These are phyloP conservation scores for Apiotrichum gracile DNA, from an alignment of 1,284 basidiomycete species.

Conservation along the genomic window DNA sequence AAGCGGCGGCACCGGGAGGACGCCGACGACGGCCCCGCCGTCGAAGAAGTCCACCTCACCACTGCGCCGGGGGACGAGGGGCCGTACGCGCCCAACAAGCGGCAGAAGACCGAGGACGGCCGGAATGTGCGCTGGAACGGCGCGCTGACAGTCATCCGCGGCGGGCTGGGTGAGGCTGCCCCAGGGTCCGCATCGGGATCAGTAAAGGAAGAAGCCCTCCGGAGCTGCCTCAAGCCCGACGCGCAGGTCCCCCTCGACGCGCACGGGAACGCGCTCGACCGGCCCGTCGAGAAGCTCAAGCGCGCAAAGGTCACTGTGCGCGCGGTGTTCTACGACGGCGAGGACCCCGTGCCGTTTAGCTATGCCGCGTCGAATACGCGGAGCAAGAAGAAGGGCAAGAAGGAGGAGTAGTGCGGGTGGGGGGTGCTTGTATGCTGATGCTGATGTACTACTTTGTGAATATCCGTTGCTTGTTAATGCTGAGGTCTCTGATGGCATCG, in stretches of 20 bases:
- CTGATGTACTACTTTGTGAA: too few species aligned
- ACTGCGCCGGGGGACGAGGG: too few species aligned
- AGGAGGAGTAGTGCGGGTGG: too few species aligned
- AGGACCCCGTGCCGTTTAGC: conserved; percentile 44
- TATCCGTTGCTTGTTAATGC: too few species aligned
- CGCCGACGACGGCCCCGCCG: conserved; percentile 39
- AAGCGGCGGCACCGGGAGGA: conserved; percentile 57
- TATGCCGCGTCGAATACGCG: conserved; percentile 1
- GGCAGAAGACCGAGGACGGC: conserved; percentile 21
- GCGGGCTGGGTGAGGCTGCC: conserved; percentile 1
- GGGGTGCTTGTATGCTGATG: too few species aligned
- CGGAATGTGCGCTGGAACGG: conserved; percentile 67
- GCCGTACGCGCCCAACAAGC: too few species aligned
- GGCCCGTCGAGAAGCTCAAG: conserved; percentile 58
- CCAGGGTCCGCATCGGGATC: neutral
- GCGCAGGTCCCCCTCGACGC: conserved; percentile 63
- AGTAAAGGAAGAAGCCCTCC: neutral
- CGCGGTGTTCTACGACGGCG: conserved; percentile 75
- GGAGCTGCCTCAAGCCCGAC: neutral
- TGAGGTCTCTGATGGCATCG: too few species aligned
- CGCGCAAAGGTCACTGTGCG: conserved; percentile 66
- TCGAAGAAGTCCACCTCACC: too few species aligned
- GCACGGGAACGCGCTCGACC: conserved; percentile 64
- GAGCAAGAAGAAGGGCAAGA: conserved; percentile 10
- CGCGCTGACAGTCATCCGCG: conserved; percentile 50